Conservation (phyloP, 768 basidiomycete species). For the Russula sp. region DNA sequence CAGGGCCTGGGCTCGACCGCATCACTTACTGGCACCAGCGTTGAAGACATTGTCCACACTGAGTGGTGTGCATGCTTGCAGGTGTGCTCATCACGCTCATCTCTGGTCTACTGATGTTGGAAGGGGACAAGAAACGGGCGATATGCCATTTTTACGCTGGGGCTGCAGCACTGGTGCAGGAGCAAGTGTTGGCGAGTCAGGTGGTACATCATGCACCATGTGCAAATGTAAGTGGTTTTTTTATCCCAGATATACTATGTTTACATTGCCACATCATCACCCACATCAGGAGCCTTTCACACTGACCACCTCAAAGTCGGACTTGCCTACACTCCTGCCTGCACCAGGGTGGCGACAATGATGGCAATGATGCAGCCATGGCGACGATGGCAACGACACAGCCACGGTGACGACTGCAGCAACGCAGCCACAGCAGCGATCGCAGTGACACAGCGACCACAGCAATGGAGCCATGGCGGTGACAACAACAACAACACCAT, state of each 20-base stretch:
- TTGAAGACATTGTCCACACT: slow-evolving; percentile 67
- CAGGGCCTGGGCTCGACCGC: slow-evolving; percentile 60
- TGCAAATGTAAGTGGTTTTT: slow-evolving; percentile 46
- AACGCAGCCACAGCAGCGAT: no score
- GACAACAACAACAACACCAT: no score
- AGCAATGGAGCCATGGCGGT: no score
- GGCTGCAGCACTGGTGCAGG: no score
- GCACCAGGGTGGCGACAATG: no score
- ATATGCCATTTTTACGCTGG: slow-evolving; percentile 39
- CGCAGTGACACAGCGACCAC: no score
- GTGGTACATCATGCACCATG: slow-evolving; percentile 81
- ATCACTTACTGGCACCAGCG: slow-evolving; percentile 65
- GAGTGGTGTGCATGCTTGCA: slow-evolving; percentile 34
- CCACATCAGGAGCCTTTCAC: neutral
- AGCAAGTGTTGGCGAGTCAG: slow-evolving; percentile 66
- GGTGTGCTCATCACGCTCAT: no score
- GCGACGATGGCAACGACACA: neutral
- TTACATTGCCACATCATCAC: neutral
- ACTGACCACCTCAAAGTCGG: no score
- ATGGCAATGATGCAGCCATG: neutral
- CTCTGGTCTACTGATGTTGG: no score
- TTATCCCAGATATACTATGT: no score
- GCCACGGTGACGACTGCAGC: no score
- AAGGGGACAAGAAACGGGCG: slow-evolving; percentile 50
- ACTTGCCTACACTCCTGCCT: no score